phyloP scores from a whole-genome alignment of 2,329 filamentous ascomycete species.

The Scedosporium boydii region DNA sequence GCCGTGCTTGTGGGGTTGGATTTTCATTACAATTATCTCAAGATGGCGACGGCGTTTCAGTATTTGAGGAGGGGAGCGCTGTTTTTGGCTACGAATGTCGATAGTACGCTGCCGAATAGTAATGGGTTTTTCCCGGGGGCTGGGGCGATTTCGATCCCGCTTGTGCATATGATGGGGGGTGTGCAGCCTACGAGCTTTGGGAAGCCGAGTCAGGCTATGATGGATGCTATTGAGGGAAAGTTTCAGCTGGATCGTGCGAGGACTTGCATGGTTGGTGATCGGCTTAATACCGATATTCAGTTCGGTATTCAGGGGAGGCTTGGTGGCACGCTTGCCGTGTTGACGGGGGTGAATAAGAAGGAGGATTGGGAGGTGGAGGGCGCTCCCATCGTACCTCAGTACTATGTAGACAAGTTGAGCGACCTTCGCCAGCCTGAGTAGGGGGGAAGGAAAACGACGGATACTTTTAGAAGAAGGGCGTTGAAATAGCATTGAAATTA shows the following conservation, averaged over 20 bases:
- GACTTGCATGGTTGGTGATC: conserved; percentile 93
- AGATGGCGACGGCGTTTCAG: conserved; percentile 74
- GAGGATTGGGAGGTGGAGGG: conserved; percentile 68
- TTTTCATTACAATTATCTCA: conserved; percentile 92
- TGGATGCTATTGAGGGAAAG: conserved; percentile 96
- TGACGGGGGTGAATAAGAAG: conserved; percentile 83
- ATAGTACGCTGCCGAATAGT: conserved; percentile 78
- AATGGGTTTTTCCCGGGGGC: conserved; percentile 85
- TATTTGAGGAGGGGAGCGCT: conserved; percentile 75
- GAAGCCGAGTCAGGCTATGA: conserved; percentile 97
- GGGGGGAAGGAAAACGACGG: neutral
- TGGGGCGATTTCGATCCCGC: conserved; percentile 68
- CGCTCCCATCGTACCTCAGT: conserved; percentile 62
- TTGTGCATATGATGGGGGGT: conserved; percentile 61
- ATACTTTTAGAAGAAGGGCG: neutral
- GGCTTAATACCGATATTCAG: conserved; percentile 89
- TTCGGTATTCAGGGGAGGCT: conserved; percentile 88
- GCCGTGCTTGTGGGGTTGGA: conserved; percentile 85
- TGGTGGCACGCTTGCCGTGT: conserved; percentile 81
- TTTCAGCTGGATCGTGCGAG: conserved; percentile 76
- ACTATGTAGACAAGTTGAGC: conserved; percentile 75
- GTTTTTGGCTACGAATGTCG: conserved; percentile 89
- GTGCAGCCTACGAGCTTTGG: conserved; percentile 66
- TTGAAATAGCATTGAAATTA: neutral
- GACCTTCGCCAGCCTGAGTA: conserved; percentile 46